A percentile compares a stretch with the other conserved stretches of the same genome.
Conservation (phyloP, 257 asterid genomes). For the Petunia secreta region DNA sequence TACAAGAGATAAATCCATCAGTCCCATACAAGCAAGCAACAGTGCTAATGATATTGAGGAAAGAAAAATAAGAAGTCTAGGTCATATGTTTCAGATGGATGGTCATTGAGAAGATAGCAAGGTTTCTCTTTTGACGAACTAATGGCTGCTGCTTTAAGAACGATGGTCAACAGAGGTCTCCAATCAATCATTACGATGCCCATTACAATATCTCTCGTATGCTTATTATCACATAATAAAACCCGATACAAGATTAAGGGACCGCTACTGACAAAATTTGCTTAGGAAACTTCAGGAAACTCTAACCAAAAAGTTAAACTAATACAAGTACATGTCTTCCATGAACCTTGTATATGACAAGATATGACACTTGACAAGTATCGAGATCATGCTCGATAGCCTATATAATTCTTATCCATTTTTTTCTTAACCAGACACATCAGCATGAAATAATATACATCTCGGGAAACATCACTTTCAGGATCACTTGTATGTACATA, state of each 20-base stretch:
- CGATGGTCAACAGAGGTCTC: background rate
- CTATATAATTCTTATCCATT: too few relatives aligned
- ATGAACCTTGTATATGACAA: too few relatives aligned
- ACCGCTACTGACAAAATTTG: background rate
- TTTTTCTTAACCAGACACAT: too few relatives aligned
- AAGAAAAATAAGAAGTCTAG: background rate
- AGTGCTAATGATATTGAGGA: background rate
- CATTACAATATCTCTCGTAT: background rate
- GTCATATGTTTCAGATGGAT: background rate
- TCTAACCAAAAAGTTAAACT: background rate
- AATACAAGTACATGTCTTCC: too few relatives aligned
- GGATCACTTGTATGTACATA: too few relatives aligned
- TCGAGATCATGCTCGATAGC: too few relatives aligned
- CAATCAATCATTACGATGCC: background rate
- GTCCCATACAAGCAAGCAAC: constrained; percentile 6
- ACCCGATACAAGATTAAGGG: background rate
- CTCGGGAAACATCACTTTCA: too few relatives aligned
- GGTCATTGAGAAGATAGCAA: background rate
- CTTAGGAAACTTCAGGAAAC: background rate
- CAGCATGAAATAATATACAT: too few relatives aligned
- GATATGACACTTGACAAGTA: too few relatives aligned
- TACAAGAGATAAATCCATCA: constrained; percentile 21
- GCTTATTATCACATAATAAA: constrained; percentile 12
- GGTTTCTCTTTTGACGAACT: constrained; percentile 17
- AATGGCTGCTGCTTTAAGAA: background rate